Percentiles rank a stretch among this genome's conserved stretches.
These are phyloP conservation scores for Dioszegia aurantiaca DNA, from an alignment of 768 basidiomycete species.

Conservation along the genomic window DNA sequence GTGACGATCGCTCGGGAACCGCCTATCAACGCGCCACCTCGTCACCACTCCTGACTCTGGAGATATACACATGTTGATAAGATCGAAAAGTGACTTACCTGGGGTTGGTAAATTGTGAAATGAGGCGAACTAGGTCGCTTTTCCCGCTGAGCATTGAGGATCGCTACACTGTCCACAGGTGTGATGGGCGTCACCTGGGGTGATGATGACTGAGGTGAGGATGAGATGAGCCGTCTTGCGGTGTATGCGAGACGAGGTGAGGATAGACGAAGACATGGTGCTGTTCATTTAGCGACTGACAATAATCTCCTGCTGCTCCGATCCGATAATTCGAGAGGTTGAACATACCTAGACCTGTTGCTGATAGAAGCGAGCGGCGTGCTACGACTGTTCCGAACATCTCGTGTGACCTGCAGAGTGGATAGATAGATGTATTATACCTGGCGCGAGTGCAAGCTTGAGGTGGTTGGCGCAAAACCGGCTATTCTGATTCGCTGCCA, in stretches of 20 bases:
- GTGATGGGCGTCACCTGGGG: constrained; percentile 48
- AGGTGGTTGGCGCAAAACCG: not conserved
- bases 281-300: constrained; percentile 14
- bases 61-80: no score
- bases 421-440: no score
- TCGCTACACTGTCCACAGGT: constrained; percentile 53
- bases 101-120: constrained; percentile 78
- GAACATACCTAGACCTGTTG: constrained; percentile 17
- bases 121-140: constrained; percentile 89
- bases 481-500: constrained; percentile 12
- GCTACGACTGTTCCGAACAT: constrained; percentile 15
- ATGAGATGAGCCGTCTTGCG: not conserved
- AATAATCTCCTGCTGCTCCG: not conserved
- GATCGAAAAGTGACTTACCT: constrained; percentile 30
- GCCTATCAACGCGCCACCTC: no score
- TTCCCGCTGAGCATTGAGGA: constrained; percentile 83
- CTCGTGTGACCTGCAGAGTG: not conserved
- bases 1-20: no score
- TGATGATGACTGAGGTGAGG: constrained; percentile 21
- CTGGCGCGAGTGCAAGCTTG: no score
- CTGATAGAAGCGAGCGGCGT: constrained; percentile 13
- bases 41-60: no score
- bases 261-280: constrained; percentile 28
- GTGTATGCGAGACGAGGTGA: constrained; percentile 17
- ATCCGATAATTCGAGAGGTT: no score